phyloP scores from a whole-genome alignment of 139 green algal species.

The Closterium sp. region DNA sequence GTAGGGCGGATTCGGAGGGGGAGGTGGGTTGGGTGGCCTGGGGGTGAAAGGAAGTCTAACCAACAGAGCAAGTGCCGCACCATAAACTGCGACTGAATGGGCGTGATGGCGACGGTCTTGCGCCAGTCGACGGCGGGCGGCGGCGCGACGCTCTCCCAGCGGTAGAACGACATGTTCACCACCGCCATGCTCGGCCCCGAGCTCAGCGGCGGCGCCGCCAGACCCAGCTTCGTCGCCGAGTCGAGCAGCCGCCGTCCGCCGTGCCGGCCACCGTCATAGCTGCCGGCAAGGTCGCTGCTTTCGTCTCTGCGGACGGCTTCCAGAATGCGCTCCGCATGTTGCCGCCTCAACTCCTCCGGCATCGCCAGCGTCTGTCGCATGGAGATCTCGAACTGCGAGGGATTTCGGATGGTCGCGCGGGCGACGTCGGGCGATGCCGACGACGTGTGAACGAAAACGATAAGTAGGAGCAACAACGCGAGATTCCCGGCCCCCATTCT shows the following conservation, averaged over 20 bases:
- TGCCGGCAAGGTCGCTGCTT: too few relatives aligned
- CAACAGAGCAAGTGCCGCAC: neutral
- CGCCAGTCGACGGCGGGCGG: conserved; percentile 78
- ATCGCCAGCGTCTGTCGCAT: neutral
- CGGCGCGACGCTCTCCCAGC: conserved; percentile 43
- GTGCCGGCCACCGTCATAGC: too few relatives aligned
- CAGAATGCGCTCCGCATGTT: neutral
- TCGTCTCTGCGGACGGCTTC: neutral
- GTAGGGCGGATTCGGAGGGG: too few relatives aligned
- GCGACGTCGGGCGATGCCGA: too few relatives aligned
- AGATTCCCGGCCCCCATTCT: too few relatives aligned
- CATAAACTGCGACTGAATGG: conserved; percentile 83
- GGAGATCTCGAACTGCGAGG: neutral
- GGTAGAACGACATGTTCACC: conserved; percentile 17
- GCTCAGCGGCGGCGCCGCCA: conserved; percentile 8
- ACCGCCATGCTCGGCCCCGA: neutral
- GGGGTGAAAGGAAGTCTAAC: too few relatives aligned
- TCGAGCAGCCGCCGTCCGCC: neutral
- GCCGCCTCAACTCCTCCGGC: neutral
- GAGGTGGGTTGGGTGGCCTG: too few relatives aligned
- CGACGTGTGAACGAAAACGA: too few relatives aligned
- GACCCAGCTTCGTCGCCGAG: neutral
- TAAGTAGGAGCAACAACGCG: too few relatives aligned
- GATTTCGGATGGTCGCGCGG: too few relatives aligned
- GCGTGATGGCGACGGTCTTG: conserved; percentile 66